phyloP scores from a whole-genome alignment of 1,284 basidiomycete species.

The Chondrostereum purpureum region DNA sequence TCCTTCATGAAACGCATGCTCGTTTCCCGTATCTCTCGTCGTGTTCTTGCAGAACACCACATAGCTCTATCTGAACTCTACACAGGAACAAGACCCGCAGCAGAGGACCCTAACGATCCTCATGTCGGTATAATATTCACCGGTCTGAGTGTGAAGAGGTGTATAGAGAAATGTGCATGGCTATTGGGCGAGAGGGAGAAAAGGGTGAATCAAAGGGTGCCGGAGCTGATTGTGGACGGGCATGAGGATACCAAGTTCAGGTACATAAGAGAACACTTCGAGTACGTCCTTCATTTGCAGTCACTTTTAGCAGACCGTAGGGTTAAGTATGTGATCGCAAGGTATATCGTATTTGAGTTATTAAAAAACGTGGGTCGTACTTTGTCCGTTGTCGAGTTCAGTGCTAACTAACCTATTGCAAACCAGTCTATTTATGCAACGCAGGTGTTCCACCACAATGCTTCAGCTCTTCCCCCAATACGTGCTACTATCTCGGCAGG shows the following conservation, averaged over 20 bases:
- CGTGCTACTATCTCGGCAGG: constrained; percentile 69
- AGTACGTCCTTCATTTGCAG: constrained; percentile 37
- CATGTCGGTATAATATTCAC: constrained; percentile 89
- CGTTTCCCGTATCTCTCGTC: constrained; percentile 81
- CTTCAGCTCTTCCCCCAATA: constrained; percentile 46
- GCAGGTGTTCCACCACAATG: constrained; percentile 38
- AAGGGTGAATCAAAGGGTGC: constrained; percentile 37
- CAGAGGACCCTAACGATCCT: constrained; percentile 33
- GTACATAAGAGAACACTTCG: constrained; percentile 86
- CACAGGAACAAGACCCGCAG: constrained; percentile 27
- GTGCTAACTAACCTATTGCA: constrained; percentile 6
- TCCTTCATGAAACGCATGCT: constrained; percentile 90
- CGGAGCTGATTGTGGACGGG: constrained; percentile 70
- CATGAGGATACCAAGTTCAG: constrained; percentile 70
- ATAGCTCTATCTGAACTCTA: constrained; percentile 70
- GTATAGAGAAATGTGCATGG: constrained; percentile 61
- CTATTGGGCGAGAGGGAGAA: constrained; percentile 50
- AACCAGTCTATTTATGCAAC: constrained; percentile 71
- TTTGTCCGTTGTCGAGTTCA: constrained; percentile 10
- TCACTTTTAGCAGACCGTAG: constrained; percentile 1
- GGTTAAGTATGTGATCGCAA: constrained; percentile 20
- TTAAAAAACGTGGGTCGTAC: constrained; percentile 67
- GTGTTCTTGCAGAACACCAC: constrained; percentile 87
- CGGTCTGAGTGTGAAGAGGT: constrained; percentile 60
- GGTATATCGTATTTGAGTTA: constrained; percentile 85